Percentiles rank a stretch among this genome's conserved stretches.
Evolutionary conservation across 2,329 filamentous ascomycete species (phyloP).

Genomic region (Penicillium sp.): DNA sequence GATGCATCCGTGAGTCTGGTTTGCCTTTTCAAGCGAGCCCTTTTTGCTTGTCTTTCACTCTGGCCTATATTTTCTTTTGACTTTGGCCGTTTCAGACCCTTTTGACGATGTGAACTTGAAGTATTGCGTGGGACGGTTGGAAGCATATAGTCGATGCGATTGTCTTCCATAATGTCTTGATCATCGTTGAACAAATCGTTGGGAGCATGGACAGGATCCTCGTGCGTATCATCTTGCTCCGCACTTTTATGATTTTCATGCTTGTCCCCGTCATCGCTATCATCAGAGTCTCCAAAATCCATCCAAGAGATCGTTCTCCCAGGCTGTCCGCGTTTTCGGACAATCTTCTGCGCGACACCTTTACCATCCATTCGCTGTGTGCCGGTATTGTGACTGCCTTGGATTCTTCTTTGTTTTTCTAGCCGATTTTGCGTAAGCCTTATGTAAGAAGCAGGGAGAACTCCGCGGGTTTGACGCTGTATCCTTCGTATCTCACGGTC

Average conservation of each 20-base stretch:
- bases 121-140: constrained; percentile 29
- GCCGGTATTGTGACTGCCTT: constrained; percentile 21
- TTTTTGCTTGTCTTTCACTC: constrained; percentile 25
- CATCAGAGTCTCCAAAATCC: constrained; percentile 32
- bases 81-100: constrained; percentile 16
- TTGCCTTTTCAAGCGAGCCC: constrained; percentile 32
- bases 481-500: constrained; percentile 33
- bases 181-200: constrained; percentile 12
- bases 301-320: constrained; percentile 20
- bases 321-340: constrained; percentile 22
- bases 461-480: constrained; percentile 47
- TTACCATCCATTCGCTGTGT: constrained; percentile 28
- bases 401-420: constrained; percentile 20
- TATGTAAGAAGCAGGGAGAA: constrained; percentile 51
- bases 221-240: not conserved
- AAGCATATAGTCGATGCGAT: constrained; percentile 45
- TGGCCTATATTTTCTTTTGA: constrained; percentile 12
- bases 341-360: constrained; percentile 36
- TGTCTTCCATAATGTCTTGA: constrained; percentile 43
- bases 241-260: not conserved
- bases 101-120: constrained; percentile 8
- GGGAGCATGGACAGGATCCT: not conserved
- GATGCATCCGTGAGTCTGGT: constrained; percentile 38
- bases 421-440: constrained; percentile 40
- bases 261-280: constrained; percentile 5